These are phyloP conservation scores for Cyclotella cryptica DNA, from an alignment of 108 stramenopile genomes.

Conservation along the genomic window DNA sequence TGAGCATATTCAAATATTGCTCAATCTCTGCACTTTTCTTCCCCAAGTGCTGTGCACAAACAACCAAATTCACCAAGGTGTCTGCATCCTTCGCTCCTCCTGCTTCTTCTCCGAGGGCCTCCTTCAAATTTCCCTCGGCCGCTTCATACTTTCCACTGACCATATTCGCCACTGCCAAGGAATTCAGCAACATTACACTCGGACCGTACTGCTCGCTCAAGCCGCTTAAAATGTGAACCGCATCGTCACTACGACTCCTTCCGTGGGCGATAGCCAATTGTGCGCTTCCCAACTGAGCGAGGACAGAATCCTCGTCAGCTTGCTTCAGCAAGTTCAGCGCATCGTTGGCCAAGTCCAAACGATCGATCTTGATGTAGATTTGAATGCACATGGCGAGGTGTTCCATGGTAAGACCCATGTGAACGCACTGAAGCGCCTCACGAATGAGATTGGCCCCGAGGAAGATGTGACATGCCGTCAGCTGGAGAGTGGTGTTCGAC, in stretches of 20 bases:
- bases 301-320: slow-evolving; percentile 94
- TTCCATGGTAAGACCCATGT: slow-evolving; percentile 88
- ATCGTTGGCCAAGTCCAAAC: slow-evolving; percentile 90
- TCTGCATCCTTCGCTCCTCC: slow-evolving; percentile 74
- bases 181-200: slow-evolving; percentile 88
- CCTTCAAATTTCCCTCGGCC: slow-evolving; percentile 83
- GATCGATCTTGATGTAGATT: slow-evolving; percentile 94
- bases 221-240: slow-evolving; percentile 85
- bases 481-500: slow-evolving; percentile 78
- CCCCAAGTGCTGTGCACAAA: slow-evolving; percentile 85
- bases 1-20: slow-evolving; percentile 58
- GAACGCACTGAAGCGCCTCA: slow-evolving; percentile 93
- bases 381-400: slow-evolving; percentile 84
- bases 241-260: slow-evolving; percentile 81
- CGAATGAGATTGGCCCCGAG: slow-evolving; percentile 79
- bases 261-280: slow-evolving; percentile 89
- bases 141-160: slow-evolving; percentile 84
- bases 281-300: slow-evolving; percentile 90
- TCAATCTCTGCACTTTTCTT: slow-evolving; percentile 58
- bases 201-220: slow-evolving; percentile 96
- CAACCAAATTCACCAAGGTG: slow-evolving; percentile 92
- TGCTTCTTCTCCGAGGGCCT: slow-evolving; percentile 74
- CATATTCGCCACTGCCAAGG: slow-evolving; percentile 90
- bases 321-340: slow-evolving; percentile 71
- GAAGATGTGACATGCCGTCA: slow-evolving; percentile 91